These are phyloP conservation scores for Cladosporium phlei DNA, from an alignment of 2,329 filamentous ascomycete species.

Conservation along the genomic window DNA sequence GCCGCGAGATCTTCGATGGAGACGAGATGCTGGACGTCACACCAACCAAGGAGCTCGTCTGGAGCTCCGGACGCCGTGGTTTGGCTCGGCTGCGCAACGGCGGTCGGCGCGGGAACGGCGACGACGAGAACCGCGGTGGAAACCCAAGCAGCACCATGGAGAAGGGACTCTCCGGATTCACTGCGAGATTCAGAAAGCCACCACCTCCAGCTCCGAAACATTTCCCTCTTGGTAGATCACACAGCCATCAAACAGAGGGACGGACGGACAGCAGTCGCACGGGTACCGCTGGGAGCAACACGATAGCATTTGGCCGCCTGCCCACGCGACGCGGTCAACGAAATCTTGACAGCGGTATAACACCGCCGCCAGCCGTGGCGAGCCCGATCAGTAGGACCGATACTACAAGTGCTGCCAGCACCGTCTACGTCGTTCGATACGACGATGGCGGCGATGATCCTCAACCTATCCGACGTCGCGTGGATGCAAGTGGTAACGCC, in stretches of 20 bases:
- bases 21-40: constrained; percentile 81
- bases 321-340: constrained; percentile 16
- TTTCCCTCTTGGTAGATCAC: constrained; percentile 31
- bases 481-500: constrained; percentile 5
- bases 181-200: constrained; percentile 25
- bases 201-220: constrained; percentile 24
- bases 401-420: constrained; percentile 58
- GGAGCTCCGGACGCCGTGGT: constrained; percentile 41
- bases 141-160: constrained; percentile 25
- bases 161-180: constrained; percentile 23
- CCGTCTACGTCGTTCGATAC: constrained; percentile 60
- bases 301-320: constrained; percentile 20
- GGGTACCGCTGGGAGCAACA: constrained; percentile 14
- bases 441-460: constrained; percentile 48
- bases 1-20: constrained; percentile 85
- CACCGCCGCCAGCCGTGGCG: constrained; percentile 41
- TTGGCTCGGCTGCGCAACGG: constrained; percentile 29
- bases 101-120: constrained; percentile 29
- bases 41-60: constrained; percentile 54
- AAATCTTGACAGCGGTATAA: constrained; percentile 9
- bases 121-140: constrained; percentile 22
- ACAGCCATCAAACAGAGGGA: constrained; percentile 19
- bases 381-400: constrained; percentile 58
- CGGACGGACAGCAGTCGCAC: constrained; percentile 15
- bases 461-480: constrained; percentile 29